Evolutionary conservation across 208 protist species (phyloP), one percentile per base, ranked within the genome.

Genomic region (Trypanosoma grayi): DNA sequence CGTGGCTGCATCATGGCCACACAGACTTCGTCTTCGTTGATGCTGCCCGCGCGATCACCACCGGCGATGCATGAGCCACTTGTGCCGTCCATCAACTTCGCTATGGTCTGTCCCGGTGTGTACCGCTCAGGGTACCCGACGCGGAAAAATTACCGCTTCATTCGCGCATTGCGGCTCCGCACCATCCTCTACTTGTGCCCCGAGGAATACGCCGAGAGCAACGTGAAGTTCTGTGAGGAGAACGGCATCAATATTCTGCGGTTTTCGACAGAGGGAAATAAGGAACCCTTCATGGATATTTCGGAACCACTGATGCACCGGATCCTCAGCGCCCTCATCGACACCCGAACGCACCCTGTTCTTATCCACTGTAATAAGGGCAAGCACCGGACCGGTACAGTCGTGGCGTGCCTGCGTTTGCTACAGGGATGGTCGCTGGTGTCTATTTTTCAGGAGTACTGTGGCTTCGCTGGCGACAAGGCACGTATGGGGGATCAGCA

Each of bases 321-420:
- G 50, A 93, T 94, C 27, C 73, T 97, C 2, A 65, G 60, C 11
- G 61, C 83, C 27, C 63, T 97, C 46, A 68, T 80, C 27, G 97
- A 99, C 64, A 83, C 81, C 0, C 85, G 95, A 58, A 96, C 98
- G 68, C 92, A 98, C 52, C 98, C 98, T 5, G 60, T 98, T 43
- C 74, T 98, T 11, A 98, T 99, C 50, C 97, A 99, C 74, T 99
- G 98, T 75, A 98, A 99, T 65, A 99, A 99, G 68, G 93, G 93
- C 9, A 97, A 98, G 73, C 97, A 99, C 61, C 75, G 97, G 46
- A 99, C 97, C 14, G 97, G 97, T 28, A 97, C 93, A 18, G 77
- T 99, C 0, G 94, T 96, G n/a, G 94, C 85, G 1, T 95, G 86
- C 44, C 73, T 98, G 39, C 92, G 95, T 24, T 76, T 91, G 51